A percentile compares a stretch with the other conserved stretches of the same genome.
phyloP scores from a whole-genome alignment of 2,329 filamentous ascomycete species.

The Penicillium nordicum region DNA sequence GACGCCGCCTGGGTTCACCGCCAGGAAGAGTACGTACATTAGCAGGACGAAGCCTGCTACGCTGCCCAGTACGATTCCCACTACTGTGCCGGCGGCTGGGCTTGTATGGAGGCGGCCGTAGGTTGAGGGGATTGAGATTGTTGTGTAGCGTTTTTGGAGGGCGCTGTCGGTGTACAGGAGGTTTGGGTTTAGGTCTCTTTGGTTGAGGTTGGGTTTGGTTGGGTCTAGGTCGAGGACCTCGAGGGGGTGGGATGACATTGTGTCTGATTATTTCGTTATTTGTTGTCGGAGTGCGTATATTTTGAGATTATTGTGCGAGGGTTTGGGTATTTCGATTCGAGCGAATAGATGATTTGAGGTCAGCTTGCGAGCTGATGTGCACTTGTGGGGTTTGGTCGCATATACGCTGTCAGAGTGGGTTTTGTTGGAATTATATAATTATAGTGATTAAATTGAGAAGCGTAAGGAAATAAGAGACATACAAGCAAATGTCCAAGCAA shows the following conservation, averaged over 20 bases:
- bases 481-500: neutral
- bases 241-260: neutral
- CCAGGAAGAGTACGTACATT: conserved; percentile 52
- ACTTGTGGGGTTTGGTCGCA: neutral
- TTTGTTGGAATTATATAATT: neutral
- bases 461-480: neutral
- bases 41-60: conserved; percentile 53
- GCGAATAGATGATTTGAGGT: neutral
- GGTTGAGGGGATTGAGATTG: conserved; percentile 57
- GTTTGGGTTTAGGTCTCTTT: neutral
- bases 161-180: conserved; percentile 7
- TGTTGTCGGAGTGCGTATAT: neutral
- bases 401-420: neutral
- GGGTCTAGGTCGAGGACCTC: neutral
- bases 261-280: neutral
- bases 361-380: neutral
- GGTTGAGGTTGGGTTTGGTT: neutral
- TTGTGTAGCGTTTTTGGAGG: conserved; percentile 27
- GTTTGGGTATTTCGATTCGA: neutral
- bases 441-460: neutral
- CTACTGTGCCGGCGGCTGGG: conserved; percentile 56
- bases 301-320: neutral
- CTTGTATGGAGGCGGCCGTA: conserved; percentile 55
- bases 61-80: conserved; percentile 54
- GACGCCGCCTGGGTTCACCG: conserved; percentile 46